Base-by-base conservation (phyloP, 176 grass and related monocot species). In the Typha latifolia region DNA sequence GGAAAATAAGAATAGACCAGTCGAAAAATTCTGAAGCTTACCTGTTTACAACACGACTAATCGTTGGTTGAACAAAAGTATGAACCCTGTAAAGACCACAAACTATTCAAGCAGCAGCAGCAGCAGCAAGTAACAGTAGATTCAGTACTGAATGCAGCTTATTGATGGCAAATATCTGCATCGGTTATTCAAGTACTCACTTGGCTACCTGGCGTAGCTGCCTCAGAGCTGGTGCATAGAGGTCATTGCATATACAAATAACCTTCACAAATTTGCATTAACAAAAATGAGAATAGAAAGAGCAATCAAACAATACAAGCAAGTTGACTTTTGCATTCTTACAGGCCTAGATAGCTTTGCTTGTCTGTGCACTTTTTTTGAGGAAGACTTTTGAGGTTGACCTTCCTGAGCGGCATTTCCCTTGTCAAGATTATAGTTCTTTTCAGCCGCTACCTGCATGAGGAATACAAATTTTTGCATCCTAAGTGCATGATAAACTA, bases 181-280 rank as follows among this genome's bases (percentile, higher is more conserved):
- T 12, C 20, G 47, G 2, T 12, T 62, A 67, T 77, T 70, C 61
- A 71, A 72, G 81, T 65, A 66, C 69, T 89, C 82, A 96, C 93
- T 96, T 96, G 50, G 88, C 88, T 63, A 89, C 85, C 91, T 96
- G 93, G 31, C 93, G 88, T n/a, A 96, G 79, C 82, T 83, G 85
- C 77, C 93, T 91, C 78, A 96, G 76, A 37, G 93, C 85, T 89
- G 93, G 93, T 74, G 82, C 88, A 86, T 91, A 96, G 64, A 96
- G 85, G 72, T 96, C 93, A 80, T 96, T 96, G 80, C 93, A 96
- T 81, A 96, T 96, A 79, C 93, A 96, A 73, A 96, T 96, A 70
- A 96, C 78, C 88, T 96, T 77, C 55, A 24, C 12, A 59, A 70
- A 82, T 63, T 72, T 74, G 50, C 47, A 23, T 53, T 48, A 49